A percentile compares a stretch with the other conserved stretches of the same genome.
Conservation (phyloP, 1,284 basidiomycete genomes). For the Ganoderma sp. region DNA sequence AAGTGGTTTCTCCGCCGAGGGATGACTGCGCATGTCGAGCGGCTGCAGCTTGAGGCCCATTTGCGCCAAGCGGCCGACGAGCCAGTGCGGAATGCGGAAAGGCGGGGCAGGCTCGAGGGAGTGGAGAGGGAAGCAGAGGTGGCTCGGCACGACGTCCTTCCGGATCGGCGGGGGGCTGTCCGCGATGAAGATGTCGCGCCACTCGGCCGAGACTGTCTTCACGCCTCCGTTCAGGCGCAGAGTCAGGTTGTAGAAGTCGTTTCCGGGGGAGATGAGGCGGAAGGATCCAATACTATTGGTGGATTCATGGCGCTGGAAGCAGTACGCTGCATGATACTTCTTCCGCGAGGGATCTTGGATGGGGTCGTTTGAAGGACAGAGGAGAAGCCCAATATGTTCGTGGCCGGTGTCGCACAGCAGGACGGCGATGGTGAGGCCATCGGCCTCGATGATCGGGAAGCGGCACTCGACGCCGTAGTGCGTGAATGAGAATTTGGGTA, state of each 20-base stretch:
- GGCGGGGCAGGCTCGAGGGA: conserved; percentile 3
- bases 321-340: neutral
- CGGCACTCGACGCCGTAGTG: conserved; percentile 6
- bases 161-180: neutral
- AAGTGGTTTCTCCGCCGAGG: neutral
- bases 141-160: neutral
- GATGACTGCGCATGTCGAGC: neutral
- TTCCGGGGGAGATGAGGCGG: conserved; percentile 6
- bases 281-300: too few species aligned
- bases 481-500: conserved; percentile 1
- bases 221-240: neutral
- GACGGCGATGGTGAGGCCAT: conserved; percentile 9
- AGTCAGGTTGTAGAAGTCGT: neutral
- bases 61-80: neutral
- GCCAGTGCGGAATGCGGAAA: conserved; percentile 8
- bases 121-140: neutral
- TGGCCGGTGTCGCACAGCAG: conserved; percentile 2
- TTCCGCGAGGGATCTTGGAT: neutral
- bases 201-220: conserved; percentile 9
- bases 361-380: neutral
- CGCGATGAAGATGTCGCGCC: conserved; percentile 17
- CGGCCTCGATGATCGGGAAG: conserved; percentile 9
- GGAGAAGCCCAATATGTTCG: conserved; percentile 14
- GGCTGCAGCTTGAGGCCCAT: neutral
- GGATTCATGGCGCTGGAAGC: too few species aligned